Conservation (phyloP, 2,329 filamentous ascomycete genomes). For the Trichoderma polysporum region DNA sequence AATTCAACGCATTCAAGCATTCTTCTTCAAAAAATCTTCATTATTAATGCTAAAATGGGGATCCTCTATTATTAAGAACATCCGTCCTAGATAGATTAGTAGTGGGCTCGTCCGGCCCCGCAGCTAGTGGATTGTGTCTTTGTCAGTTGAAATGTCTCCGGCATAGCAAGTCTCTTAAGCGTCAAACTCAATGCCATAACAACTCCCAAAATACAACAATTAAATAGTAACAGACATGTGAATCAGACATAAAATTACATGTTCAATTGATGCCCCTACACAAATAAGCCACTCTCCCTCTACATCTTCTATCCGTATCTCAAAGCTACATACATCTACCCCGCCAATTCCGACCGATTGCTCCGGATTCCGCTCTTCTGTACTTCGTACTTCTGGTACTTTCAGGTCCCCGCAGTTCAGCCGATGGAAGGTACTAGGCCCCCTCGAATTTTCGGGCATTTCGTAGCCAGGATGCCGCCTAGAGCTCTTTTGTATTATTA, state of each 20-base stretch:
- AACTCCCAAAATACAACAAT: neutral
- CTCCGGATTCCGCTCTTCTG: neutral
- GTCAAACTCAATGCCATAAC: neutral
- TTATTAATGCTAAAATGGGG: neutral
- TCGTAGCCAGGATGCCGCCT: slow-evolving; percentile 32
- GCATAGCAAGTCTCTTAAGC: neutral
- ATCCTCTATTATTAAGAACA: neutral
- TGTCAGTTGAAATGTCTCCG: neutral
- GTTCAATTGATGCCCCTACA: neutral
- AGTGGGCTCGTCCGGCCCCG: neutral
- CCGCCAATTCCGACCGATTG: neutral
- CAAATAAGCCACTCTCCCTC: too few species aligned
- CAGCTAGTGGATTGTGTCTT: neutral
- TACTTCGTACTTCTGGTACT: neutral
- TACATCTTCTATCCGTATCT: neutral
- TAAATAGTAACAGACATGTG: neutral
- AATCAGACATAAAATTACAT: neutral
- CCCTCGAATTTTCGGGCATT: slow-evolving; percentile 31
- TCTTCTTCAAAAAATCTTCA: too few species aligned
- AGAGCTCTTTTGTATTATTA: slow-evolving; percentile 20
- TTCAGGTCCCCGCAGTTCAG: slow-evolving; percentile 25
- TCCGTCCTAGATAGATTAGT: neutral
- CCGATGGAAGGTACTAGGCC: slow-evolving; percentile 36
- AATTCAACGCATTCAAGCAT: too few species aligned
- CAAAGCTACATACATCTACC: neutral